Evolutionary conservation across 2,329 filamentous ascomycete genomes (phyloP).

Genomic region (Trichophyton schoenleinii): DNA sequence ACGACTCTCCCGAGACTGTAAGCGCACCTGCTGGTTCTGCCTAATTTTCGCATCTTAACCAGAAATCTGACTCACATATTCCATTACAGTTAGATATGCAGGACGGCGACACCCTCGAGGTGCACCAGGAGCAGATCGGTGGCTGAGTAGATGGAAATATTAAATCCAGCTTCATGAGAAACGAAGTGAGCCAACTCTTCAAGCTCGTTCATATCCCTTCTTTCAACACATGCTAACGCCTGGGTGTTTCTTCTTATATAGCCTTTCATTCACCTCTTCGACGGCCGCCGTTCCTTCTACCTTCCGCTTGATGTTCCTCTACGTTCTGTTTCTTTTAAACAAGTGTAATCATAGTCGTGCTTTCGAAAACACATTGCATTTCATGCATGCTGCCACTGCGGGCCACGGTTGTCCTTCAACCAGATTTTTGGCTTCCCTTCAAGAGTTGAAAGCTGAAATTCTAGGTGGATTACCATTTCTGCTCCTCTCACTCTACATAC

Average conservation of each 20-base stretch:
- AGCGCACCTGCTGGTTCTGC: constrained; percentile 29
- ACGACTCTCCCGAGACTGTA: constrained; percentile 85
- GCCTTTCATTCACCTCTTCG: neutral
- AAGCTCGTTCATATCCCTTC: neutral
- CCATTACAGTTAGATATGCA: constrained; percentile 41
- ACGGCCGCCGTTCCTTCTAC: neutral
- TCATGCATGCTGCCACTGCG: neutral
- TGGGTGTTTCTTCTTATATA: neutral
- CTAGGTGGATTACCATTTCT: neutral
- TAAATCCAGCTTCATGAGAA: neutral
- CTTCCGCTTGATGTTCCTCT: neutral
- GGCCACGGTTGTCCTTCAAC: neutral
- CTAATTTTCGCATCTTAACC: neutral
- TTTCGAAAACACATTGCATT: neutral
- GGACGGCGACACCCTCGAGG: constrained; percentile 90
- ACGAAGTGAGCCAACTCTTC: neutral
- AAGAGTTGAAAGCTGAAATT: neutral
- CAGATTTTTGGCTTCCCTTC: neutral
- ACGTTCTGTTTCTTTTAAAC: neutral
- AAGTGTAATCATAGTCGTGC: neutral
- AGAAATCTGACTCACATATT: constrained; percentile 5
- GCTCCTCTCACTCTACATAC: neutral
- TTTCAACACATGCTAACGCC: neutral
- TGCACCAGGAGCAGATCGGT: constrained; percentile 96
- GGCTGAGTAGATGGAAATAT: constrained; percentile 33